Evolutionary conservation across 768 basidiomycete genomes (phyloP), one percentile per base, ranked within the genome.

Genomic region (Leucogyrophana mollusca): DNA sequence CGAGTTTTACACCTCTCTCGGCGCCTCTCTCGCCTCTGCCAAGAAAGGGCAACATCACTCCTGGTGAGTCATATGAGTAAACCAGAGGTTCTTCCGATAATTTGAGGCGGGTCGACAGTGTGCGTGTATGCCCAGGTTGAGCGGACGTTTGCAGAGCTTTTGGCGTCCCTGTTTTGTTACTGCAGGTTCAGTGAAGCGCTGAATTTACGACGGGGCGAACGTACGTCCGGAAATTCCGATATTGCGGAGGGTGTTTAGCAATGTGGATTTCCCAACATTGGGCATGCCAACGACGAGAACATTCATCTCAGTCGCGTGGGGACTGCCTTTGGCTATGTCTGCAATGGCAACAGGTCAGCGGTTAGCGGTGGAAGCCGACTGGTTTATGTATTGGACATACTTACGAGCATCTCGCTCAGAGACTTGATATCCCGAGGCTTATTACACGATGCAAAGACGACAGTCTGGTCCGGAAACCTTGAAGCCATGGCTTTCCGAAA

Each of bases 271-370:
- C 34, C 95, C 95, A 38, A 97, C 93, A 64, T 98, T 98, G 14
- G 96, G 96, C 95, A 99, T 98, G 18, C 96, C 96, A 48, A 96
- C 85, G 18, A 98, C 92, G 2, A 97, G 77, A 6, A 97, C 86
- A 56, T 94, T 93, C 54, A 91, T 69, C 61, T 88, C 88, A 56
- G 83, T 80, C 38, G 81, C 76, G 52, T 89, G 79, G 41, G 81
- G 81, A 60, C 84, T 77, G 34, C 73, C 72, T 56, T 80, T 81
- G 24, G 88, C 86, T 55, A 90, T 76, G 56, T 80, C 88, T 91
- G 40, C 13, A 50, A 43, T 47, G 27, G 27, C n/a, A 22, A 21
- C 6, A 18, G 25, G 40, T 22, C 30, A 40, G 20, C 44, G 43
- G 49, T 34, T 27, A 42, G n/a, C n/a, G n/a, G n/a, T n/a, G n/a